These are phyloP conservation scores for Agrocybe chaxingu DNA, from an alignment of 768 basidiomycete genomes.

Conservation along the genomic window DNA sequence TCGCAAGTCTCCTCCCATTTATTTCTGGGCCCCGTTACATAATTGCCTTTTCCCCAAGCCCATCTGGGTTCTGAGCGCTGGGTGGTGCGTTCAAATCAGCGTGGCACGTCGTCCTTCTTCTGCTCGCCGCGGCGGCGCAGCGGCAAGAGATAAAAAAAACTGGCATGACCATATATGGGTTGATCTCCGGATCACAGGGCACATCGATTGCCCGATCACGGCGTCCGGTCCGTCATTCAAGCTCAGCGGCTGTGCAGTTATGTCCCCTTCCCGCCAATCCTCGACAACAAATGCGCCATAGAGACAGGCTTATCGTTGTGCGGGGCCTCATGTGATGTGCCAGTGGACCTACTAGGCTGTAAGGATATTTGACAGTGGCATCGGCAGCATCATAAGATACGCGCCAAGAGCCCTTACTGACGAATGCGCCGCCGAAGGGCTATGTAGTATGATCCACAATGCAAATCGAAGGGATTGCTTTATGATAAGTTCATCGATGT, in stretches of 20 bases:
- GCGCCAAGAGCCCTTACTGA: neutral
- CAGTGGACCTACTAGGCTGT: neutral
- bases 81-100: neutral
- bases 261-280: neutral
- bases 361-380: neutral
- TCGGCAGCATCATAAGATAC: neutral
- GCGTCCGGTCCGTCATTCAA: neutral
- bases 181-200: constrained; percentile 2
- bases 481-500: too few relatives aligned
- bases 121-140: too few relatives aligned
- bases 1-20: neutral
- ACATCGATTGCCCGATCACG: neutral
- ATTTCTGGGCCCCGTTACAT: constrained; percentile 2
- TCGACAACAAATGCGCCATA: neutral
- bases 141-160: neutral
- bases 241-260: neutral
- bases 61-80: neutral
- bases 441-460: too few relatives aligned
- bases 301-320: neutral
- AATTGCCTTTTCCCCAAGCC: neutral
- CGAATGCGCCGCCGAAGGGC: too few relatives aligned
- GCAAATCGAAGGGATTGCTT: too few relatives aligned
- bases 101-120: too few relatives aligned
- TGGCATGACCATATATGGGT: constrained; percentile 3
- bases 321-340: neutral